Evolutionary conservation across 257 asterid species (phyloP), one percentile per base, ranked within the genome.

Genomic region (Phtheirospermum japonicum): DNA sequence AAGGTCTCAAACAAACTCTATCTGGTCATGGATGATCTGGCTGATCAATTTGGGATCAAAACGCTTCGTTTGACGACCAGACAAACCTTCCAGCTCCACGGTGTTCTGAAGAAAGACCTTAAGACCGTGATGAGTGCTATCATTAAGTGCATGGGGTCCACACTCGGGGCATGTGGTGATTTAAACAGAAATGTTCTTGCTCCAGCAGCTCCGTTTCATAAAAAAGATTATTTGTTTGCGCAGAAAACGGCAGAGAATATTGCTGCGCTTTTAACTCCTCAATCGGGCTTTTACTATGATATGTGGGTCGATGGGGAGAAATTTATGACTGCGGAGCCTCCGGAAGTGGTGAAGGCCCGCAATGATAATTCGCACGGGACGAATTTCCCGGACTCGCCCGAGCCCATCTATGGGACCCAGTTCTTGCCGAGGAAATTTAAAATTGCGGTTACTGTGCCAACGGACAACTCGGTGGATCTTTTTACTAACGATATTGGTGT

Each of bases 111-210:
- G 73, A 80, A 83, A 66, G 78, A 92, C 63, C 95, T 92, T n/a
- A 92, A 92, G 83, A 85, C 91, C 14, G 99, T 92, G 52, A 92
- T 92, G 99, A 82, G 95, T 71, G 50, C 88, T n/a, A 92, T 92
- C 61, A 86, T 92, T 57, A 69, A 67, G 55, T 76, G 70, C 75
- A 89, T 92, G 99, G 97, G 97, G 20, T 89, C 99, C 34, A 92
- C 99, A 12, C 94, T 92, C 32, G 99, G 99, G 20, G 99, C 97
- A 0, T 92, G 99, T 69, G 99, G 99, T 75, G 99, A 92, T 81
- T 86, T 92, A 39, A 92, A 92, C 59, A 75, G 99, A 72, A 92
- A 92, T 9, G 99, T 92, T 54, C 95, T 92, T 20, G 99, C 99
- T 50, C 97, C 99, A 10, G 95, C 99, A 11, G 95, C 96, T 34